Base-by-base conservation (phyloP, 768 basidiomycete species). In the Auricularia cornea region DNA sequence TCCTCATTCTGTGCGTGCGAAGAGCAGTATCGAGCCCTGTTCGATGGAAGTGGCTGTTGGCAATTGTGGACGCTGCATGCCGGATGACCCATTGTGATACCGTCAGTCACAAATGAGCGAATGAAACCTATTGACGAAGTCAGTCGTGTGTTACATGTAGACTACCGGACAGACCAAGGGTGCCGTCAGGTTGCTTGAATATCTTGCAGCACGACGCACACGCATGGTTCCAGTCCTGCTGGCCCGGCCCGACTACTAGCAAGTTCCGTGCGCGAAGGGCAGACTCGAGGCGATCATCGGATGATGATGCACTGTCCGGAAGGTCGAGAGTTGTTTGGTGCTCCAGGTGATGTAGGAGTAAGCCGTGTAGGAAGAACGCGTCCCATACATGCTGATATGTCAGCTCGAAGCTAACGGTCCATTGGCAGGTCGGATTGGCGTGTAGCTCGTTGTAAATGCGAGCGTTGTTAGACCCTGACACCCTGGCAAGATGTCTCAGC, bases 61-160 rank as follows among this genome's bases (percentile, higher is more conserved):
- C 76, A 76, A 44, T 74, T 66, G 44, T 73, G 72, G 2, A 70
- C 67, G 18, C 59, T 64, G 61, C 76, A 77, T 44, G 72, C 71
- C 0, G 71, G 71, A 59, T 69, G 71, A 6, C 75, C 76, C 59
- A 77, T 68, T 11, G 69, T 69, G 29, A 76, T 67, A 3, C 75
- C 73, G 69, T 77, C 74, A 18, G 68, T 72, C 16, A 75, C 71
- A 1, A 65, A 65, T 6, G 70, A 61, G 16, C 66, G 64, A 29
- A 69, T 29, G 31, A 33, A 51, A 12, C 51, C 59, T 52, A 30
- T 32, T 52, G 59, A 35, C 62, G 14, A 35, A n/a, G n/a, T 63
- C 60, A 64, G 52, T 40, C 12, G 33, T 33, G 11, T 32, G 18
- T 29, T 18, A 48, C 31, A 35, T 35, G n/a, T 3, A 11, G 10